Evolutionary conservation across 345 rosid genomes (phyloP).

Genomic region (Diplotaxis tenuifolia): DNA sequence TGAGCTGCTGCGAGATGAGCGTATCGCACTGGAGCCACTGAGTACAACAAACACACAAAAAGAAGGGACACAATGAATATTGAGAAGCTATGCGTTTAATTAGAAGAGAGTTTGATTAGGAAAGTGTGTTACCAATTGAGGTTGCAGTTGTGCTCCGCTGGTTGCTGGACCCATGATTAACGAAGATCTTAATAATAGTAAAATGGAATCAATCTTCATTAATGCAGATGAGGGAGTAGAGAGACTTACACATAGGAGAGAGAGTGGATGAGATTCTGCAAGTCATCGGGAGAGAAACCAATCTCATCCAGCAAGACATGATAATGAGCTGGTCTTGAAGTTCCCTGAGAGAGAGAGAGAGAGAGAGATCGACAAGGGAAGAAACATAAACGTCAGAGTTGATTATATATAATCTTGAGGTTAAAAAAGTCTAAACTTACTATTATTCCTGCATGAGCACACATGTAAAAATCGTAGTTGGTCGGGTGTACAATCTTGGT

Average conservation of each 20-base stretch:
- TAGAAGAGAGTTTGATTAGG: not conserved
- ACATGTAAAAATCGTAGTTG: not conserved
- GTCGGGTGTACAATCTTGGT: slow-evolving; percentile 31
- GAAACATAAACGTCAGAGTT: slow-evolving; percentile 1
- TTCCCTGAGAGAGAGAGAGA: too few species aligned
- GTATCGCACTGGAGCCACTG: slow-evolving; percentile 90
- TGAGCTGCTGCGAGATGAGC: slow-evolving; percentile 91
- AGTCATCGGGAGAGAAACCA: not conserved
- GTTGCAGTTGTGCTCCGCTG: slow-evolving; percentile 83
- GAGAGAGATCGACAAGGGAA: not conserved
- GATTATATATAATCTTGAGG: not conserved
- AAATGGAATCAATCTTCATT: too few species aligned
- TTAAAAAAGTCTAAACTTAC: slow-evolving; percentile 44
- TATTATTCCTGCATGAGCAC: slow-evolving; percentile 18
- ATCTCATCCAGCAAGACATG: not conserved
- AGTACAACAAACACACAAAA: not conserved
- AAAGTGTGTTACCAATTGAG: slow-evolving; percentile 60
- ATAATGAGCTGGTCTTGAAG: not conserved
- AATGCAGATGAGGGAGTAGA: not conserved
- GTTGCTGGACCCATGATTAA: slow-evolving; percentile 48
- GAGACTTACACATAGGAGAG: slow-evolving; percentile 63
- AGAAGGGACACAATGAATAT: not conserved
- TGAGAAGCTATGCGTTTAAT: not conserved
- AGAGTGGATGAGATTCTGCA: not conserved
- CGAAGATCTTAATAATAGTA: too few species aligned